Evolutionary conservation across 2,329 filamentous ascomycete genomes (phyloP).

Genomic region (Endocalyx cinctus): DNA sequence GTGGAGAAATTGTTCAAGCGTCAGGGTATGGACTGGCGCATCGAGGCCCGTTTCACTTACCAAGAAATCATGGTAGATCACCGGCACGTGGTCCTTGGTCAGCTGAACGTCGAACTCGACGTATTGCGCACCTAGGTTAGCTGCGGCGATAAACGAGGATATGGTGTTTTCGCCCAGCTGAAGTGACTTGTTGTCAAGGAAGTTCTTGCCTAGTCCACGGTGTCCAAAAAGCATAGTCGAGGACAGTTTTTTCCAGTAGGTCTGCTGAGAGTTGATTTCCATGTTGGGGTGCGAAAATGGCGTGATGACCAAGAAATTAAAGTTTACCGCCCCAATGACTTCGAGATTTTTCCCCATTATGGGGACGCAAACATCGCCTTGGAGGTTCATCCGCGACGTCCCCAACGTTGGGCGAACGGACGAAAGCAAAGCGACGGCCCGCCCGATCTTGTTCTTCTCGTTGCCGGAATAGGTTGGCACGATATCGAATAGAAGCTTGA

Average conservation of each 20-base stretch:
- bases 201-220: conserved; percentile 84
- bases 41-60: conserved; percentile 98
- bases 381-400: conserved; percentile 81
- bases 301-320: conserved; percentile 93
- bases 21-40: conserved; percentile 91
- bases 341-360: conserved; percentile 82
- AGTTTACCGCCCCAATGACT: conserved; percentile 90
- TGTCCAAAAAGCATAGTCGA: conserved; percentile 78
- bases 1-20: conserved; percentile 91
- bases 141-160: conserved; percentile 91
- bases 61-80: conserved; percentile 97
- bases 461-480: conserved; percentile 92
- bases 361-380: conserved; percentile 88
- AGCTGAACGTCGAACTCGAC: conserved; percentile 86
- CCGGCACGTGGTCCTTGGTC: conserved; percentile 97
- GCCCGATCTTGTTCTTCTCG: conserved; percentile 81
- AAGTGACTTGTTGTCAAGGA: conserved; percentile 74
- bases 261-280: conserved; percentile 83
- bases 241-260: conserved; percentile 91
- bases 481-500: conserved; percentile 90
- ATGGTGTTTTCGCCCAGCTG: conserved; percentile 97
- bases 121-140: conserved; percentile 79
- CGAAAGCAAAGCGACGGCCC: conserved; percentile 82
- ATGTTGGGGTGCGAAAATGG: conserved; percentile 93
- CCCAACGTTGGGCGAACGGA: conserved; percentile 80